Evolutionary conservation across 495 filamentous ascomycete species (phyloP).

Genomic region (Elaphomyces granulatus): DNA sequence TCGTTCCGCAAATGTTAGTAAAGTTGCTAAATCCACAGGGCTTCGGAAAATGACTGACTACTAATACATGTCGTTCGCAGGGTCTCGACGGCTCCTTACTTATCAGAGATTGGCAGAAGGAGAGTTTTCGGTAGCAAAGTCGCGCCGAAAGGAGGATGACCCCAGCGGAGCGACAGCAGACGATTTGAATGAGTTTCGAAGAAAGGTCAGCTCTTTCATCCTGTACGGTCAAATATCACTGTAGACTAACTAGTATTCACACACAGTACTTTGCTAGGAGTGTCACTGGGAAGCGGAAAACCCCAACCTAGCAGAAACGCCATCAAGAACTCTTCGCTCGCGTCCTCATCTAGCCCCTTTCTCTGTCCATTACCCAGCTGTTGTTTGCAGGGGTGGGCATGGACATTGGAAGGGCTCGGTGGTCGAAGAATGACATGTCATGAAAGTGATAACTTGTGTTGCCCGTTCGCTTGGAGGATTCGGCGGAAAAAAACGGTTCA

Average conservation of each 20-base stretch:
- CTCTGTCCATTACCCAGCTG: slow-evolving; percentile 64
- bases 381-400: slow-evolving; percentile 35
- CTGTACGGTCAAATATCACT: background rate
- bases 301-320: slow-evolving; percentile 23
- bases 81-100: slow-evolving; percentile 76
- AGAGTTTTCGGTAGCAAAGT: slow-evolving; percentile 31
- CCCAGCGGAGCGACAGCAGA: slow-evolving; percentile 40
- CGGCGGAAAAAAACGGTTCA: background rate
- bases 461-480: slow-evolving; percentile 48
- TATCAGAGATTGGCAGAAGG: slow-evolving; percentile 58
- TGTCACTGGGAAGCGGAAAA: background rate
- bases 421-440: slow-evolving; percentile 82
- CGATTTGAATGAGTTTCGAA: slow-evolving; percentile 71
- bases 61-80: slow-evolving; percentile 21
- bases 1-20: slow-evolving; percentile 70
- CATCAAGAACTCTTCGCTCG: slow-evolving; percentile 48
- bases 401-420: slow-evolving; percentile 7
- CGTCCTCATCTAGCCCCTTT: slow-evolving; percentile 77
- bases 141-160: slow-evolving; percentile 24
- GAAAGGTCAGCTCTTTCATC: slow-evolving; percentile 24
- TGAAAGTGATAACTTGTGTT: slow-evolving; percentile 80
- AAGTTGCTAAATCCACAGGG: background rate
- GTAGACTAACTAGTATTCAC: background rate
- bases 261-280: slow-evolving; percentile 4
- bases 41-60: slow-evolving; percentile 5